Percentiles rank a stretch among this genome's conserved stretches.
Conservation (phyloP, 768 basidiomycete genomes). For the Kwoniella heveanensis region DNA sequence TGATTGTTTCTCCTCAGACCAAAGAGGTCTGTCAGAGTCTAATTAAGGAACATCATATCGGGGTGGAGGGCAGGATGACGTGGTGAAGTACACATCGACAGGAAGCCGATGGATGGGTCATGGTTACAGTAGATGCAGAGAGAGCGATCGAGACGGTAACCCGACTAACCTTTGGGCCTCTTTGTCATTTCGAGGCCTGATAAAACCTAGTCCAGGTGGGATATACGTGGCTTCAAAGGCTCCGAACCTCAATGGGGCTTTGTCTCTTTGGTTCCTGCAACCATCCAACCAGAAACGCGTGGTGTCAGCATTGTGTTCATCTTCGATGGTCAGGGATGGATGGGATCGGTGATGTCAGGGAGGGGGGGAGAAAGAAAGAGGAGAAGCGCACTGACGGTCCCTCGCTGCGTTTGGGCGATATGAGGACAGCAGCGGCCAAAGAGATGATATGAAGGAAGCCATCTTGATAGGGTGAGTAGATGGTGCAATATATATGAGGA, state of each 20-base stretch:
- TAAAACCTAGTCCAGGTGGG: slow-evolving; percentile 43
- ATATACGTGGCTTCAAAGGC: slow-evolving; percentile 51
- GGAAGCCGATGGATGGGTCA: too few species aligned
- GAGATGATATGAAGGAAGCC: slow-evolving; percentile 30
- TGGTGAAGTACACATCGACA: too few species aligned
- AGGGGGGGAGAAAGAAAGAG: not conserved
- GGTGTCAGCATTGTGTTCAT: slow-evolving; percentile 5
- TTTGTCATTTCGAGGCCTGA: slow-evolving; percentile 43
- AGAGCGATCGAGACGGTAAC: too few species aligned
- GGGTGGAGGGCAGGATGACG: slow-evolving; percentile 5
- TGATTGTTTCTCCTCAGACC: slow-evolving; percentile 32
- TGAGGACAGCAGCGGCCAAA: slow-evolving; percentile 44
- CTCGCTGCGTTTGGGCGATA: slow-evolving; percentile 43
- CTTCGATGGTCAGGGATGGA: too few species aligned
- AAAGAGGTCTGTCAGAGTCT: slow-evolving; percentile 41
- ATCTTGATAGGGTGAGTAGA: too few species aligned
- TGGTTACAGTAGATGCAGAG: too few species aligned
- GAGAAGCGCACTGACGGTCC: slow-evolving; percentile 31
- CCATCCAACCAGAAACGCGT: not conserved
- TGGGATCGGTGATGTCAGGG: not conserved
- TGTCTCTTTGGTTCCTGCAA: slow-evolving; percentile 27
- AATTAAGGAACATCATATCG: slow-evolving; percentile 47
- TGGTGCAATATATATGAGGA: not conserved
- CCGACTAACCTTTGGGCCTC: slow-evolving; percentile 54
- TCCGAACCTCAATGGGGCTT: slow-evolving; percentile 44